phyloP scores from a whole-genome alignment of 225 moss, liverwort and hornwort species.

The Polytrichum formosum region DNA sequence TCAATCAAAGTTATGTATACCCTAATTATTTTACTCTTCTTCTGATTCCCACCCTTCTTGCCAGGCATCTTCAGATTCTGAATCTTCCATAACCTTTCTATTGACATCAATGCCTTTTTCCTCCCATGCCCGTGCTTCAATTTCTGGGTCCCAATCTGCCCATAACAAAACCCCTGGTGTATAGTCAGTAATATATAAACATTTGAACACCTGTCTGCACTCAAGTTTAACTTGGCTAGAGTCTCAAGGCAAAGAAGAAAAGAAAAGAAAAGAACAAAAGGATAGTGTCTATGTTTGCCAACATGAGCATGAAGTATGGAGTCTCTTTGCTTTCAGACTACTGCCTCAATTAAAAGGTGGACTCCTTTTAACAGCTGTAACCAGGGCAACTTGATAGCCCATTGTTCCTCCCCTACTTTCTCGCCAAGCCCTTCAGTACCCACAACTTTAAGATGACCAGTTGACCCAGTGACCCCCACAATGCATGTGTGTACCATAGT shows the following conservation, averaged over 20 bases:
- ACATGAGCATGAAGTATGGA: too few relatives aligned
- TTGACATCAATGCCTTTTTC: neutral
- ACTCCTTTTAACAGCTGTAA: too few relatives aligned
- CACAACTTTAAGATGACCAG: too few relatives aligned
- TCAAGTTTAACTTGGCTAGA: neutral
- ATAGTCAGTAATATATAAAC: neutral
- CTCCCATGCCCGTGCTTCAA: constrained; percentile 6
- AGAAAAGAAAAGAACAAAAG: neutral
- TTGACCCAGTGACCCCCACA: too few relatives aligned
- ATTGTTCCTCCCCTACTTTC: too few relatives aligned
- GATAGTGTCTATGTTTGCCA: neutral
- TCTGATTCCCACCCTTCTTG: constrained; percentile 32
- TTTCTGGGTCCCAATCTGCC: constrained; percentile 11
- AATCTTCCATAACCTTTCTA: neutral
- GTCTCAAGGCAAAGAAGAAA: neutral
- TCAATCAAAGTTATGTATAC: neutral
- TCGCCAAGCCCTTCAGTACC: too few relatives aligned
- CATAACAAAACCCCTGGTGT: neutral
- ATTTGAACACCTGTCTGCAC: neutral
- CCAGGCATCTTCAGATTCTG: constrained; percentile 13
- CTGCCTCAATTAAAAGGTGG: too few relatives aligned
- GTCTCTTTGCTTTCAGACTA: too few relatives aligned
- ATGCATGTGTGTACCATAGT: too few relatives aligned
- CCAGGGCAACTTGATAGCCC: too few relatives aligned
- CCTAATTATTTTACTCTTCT: constrained; percentile 6